These are phyloP conservation scores for Bipolaris zeicola DNA, from an alignment of 2,329 filamentous ascomycete species.

Conservation along the genomic window DNA sequence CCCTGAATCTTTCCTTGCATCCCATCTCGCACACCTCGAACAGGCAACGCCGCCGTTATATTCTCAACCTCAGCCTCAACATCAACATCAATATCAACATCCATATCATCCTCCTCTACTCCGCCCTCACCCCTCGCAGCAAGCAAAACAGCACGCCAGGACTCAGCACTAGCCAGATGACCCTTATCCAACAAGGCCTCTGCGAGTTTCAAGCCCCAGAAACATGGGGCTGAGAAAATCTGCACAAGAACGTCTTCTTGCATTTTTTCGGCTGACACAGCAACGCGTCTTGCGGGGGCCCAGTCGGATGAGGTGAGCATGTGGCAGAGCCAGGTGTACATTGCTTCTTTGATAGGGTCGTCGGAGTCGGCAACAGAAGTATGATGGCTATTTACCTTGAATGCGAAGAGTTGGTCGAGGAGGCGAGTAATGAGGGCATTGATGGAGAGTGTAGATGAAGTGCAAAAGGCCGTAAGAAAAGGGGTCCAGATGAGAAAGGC, in stretches of 20 bases:
- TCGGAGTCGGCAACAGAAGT: neutral
- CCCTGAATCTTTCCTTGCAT: constrained; percentile 24
- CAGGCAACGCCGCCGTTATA: neutral
- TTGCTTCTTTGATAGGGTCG: constrained; percentile 49
- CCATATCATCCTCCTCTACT: constrained; percentile 12
- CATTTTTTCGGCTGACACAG: neutral
- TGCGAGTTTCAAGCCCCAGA: constrained; percentile 48
- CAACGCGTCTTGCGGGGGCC: constrained; percentile 28
- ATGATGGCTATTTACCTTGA: neutral
- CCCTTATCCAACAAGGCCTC: constrained; percentile 37
- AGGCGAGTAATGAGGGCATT: constrained; percentile 47
- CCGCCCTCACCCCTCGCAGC: constrained; percentile 29
- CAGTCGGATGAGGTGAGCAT: constrained; percentile 51
- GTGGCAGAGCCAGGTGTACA: constrained; percentile 58
- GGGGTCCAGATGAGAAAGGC: constrained; percentile 54
- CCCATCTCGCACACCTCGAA: neutral
- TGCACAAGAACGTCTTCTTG: constrained; percentile 17
- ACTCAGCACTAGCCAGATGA: constrained; percentile 11
- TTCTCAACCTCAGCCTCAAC: neutral
- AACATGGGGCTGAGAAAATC: constrained; percentile 47
- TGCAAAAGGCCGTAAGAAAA: constrained; percentile 46
- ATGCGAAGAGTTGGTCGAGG: constrained; percentile 35
- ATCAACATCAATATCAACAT: constrained; percentile 2
- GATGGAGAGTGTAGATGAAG: constrained; percentile 42
- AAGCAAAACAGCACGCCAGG: constrained; percentile 38